Percentiles rank a stretch among this genome's conserved stretches.
These are phyloP conservation scores for Penicillium subrubescens DNA, from an alignment of 495 filamentous ascomycete genomes.

Conservation along the genomic window DNA sequence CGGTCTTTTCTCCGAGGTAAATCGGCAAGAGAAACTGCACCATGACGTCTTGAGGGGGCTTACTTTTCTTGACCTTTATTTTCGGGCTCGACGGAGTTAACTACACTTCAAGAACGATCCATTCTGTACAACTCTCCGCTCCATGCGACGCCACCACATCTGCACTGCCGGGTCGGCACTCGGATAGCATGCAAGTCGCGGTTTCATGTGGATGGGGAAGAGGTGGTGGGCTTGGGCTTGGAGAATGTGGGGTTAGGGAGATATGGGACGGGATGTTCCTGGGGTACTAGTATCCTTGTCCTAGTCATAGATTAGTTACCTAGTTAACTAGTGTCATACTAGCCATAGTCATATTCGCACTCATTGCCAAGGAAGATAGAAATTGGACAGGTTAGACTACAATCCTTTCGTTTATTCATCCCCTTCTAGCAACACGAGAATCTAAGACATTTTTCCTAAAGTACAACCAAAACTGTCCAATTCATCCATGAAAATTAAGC, in stretches of 20 bases:
- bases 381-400: neutral
- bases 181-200: constrained; percentile 26
- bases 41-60: constrained; percentile 8
- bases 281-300: neutral
- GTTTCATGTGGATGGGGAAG: constrained; percentile 13
- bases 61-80: neutral
- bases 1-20: neutral
- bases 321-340: no score
- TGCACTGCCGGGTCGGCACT: constrained; percentile 24
- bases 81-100: neutral
- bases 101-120: neutral
- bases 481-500: neutral
- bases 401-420: neutral
- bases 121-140: neutral
- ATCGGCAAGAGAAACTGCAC: neutral
- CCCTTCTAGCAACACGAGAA: neutral
- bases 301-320: no score
- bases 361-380: no score
- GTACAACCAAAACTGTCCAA: neutral
- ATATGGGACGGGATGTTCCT: neutral
- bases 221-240: neutral
- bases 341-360: no score
- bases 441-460: neutral
- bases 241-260: neutral
- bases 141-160: neutral